Evolutionary conservation across 1,284 basidiomycete species (phyloP).

Genomic region (Cystobasidium sp.): DNA sequence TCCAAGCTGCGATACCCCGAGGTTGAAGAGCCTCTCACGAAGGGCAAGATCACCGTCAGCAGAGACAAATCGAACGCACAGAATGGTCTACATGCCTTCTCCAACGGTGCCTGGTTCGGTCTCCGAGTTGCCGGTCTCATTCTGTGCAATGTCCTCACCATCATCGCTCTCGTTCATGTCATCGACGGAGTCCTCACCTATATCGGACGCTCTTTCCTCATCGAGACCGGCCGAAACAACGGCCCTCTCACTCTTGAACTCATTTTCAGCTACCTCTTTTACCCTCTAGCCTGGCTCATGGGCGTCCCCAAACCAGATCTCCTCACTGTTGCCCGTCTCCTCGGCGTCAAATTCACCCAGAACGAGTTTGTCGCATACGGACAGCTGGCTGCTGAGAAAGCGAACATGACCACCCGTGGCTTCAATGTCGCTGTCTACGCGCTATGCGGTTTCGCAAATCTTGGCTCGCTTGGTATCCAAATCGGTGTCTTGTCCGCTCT

Average conservation of each 20-base stretch:
- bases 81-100: constrained; percentile 83
- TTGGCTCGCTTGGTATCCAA: constrained; percentile 68
- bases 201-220: constrained; percentile 83
- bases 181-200: constrained; percentile 86
- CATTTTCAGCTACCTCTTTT: constrained; percentile 79
- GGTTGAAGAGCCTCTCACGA: constrained; percentile 77
- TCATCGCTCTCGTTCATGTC: constrained; percentile 72
- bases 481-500: constrained; percentile 84
- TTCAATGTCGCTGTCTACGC: constrained; percentile 79
- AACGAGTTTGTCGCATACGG: constrained; percentile 66
- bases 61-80: constrained; percentile 68
- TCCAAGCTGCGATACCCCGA: constrained; percentile 85
- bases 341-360: constrained; percentile 83
- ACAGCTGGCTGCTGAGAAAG: constrained; percentile 51
- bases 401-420: constrained; percentile 63
- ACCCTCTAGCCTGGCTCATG: constrained; percentile 82
- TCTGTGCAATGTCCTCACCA: constrained; percentile 67
- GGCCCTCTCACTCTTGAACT: constrained; percentile 76
- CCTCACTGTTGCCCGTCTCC: constrained; percentile 62
- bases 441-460: constrained; percentile 88
- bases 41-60: constrained; percentile 76
- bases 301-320: constrained; percentile 60
- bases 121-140: constrained; percentile 68
- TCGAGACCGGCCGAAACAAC: constrained; percentile 56
- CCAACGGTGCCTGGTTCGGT: constrained; percentile 80